phyloP scores from a whole-genome alignment of 2,329 filamentous ascomycete species.

The Cladobotryum mycophilum region DNA sequence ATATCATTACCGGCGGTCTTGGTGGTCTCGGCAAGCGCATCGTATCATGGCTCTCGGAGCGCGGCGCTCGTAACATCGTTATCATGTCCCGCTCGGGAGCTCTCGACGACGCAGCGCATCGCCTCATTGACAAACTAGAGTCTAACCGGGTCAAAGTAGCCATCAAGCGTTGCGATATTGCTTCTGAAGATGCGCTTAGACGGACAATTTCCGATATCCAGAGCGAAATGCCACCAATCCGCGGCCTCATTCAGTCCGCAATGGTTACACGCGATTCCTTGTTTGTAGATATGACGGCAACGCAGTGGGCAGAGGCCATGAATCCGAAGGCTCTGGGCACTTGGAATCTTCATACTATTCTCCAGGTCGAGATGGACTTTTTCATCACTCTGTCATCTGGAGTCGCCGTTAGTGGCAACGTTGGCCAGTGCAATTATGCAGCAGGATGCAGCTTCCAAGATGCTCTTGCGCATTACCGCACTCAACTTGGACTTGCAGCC shows the following conservation, averaged over 20 bases:
- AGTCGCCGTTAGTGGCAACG: slow-evolving; percentile 26
- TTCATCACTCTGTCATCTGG: slow-evolving; percentile 31
- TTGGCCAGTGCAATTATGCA: slow-evolving; percentile 34
- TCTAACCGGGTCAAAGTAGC: no score
- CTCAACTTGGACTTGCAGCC: slow-evolving; percentile 10
- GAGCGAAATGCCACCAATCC: slow-evolving; percentile 13
- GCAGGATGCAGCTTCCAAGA: slow-evolving; percentile 27
- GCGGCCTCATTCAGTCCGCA: slow-evolving; percentile 20
- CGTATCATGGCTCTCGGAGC: no score
- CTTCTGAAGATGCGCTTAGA: no score
- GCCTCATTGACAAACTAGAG: no score
- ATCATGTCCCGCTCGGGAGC: no score
- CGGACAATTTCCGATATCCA: no score
- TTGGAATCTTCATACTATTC: slow-evolving; percentile 22
- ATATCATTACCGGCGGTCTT: no score
- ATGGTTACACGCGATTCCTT: slow-evolving; percentile 23
- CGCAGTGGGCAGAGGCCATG: slow-evolving; percentile 18
- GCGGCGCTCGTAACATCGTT: no score
- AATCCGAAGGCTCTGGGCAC: slow-evolving; percentile 29
- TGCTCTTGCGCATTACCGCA: slow-evolving; percentile 15
- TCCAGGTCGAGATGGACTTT: slow-evolving; percentile 24
- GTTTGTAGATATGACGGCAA: slow-evolving; percentile 23
- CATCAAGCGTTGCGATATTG: no score
- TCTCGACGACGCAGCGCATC: no score
- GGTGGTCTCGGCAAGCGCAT: no score